Conservation (phyloP, 2,329 filamentous ascomycete genomes). For the Polytolypa hystricis region DNA sequence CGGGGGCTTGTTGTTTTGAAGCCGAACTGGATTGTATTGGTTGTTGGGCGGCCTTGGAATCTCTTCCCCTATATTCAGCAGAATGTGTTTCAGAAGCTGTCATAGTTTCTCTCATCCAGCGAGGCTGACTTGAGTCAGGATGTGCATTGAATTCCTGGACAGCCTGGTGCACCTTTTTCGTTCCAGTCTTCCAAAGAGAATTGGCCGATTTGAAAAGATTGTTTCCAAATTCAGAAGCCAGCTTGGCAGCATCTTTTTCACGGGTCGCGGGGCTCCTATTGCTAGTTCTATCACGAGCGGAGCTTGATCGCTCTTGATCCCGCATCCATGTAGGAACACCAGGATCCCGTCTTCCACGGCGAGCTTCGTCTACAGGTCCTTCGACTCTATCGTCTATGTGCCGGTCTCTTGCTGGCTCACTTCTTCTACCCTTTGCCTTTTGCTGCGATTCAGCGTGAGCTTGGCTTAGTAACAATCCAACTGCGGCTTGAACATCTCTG, state of each 20-base stretch:
- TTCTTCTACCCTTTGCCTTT: conserved; percentile 39
- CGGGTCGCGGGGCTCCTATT: conserved; percentile 32
- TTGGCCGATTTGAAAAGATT: conserved; percentile 89
- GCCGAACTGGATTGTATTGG: background rate
- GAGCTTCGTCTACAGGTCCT: conserved; percentile 13
- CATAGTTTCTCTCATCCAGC: conserved; percentile 79
- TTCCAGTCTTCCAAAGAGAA: conserved; percentile 85
- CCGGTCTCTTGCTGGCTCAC: conserved; percentile 3
- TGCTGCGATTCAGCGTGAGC: conserved; percentile 75
- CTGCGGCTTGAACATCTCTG: conserved; percentile 71
- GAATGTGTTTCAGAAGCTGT: conserved; percentile 11
- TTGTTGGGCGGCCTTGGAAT: background rate
- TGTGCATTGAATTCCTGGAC: conserved; percentile 71
- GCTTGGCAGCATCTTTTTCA: conserved; percentile 67
- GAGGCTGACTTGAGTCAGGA: conserved; percentile 70
- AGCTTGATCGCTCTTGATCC: conserved; percentile 36
- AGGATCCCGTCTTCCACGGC: conserved; percentile 17
- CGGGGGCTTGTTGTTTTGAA: background rate
- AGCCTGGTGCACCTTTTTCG: conserved; percentile 85
- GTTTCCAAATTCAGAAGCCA: conserved; percentile 69
- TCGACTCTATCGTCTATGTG: conserved; percentile 13
- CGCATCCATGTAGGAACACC: conserved; percentile 53
- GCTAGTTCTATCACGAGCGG: conserved; percentile 7
- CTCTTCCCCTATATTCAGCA: background rate
- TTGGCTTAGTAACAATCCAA: conserved; percentile 81